A percentile compares a stretch with the other conserved stretches of the same genome.
Evolutionary conservation across 23 red algal genomes (phyloP).

Genomic region (Gracilaria vermiculophylla): DNA sequence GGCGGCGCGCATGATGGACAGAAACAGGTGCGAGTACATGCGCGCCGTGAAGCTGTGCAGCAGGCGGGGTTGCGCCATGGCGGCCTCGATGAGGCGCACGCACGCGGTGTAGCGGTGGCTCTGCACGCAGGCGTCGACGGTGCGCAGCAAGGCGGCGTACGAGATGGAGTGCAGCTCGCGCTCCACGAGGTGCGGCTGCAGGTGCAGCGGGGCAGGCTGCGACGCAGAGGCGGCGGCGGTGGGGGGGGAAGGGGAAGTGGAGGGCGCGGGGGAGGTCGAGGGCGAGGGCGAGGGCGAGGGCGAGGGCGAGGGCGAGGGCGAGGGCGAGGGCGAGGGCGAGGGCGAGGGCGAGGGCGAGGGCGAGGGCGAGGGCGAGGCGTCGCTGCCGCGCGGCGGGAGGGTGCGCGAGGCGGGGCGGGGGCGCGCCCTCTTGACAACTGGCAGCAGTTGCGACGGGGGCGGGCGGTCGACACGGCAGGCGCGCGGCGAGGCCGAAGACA

Average conservation of each 20-base stretch:
- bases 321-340: background rate
- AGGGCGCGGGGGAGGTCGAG: background rate
- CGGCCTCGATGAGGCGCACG: conserved; percentile 16
- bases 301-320: background rate
- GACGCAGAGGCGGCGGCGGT: background rate
- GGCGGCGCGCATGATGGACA: conserved; percentile 26
- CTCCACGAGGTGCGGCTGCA: background rate
- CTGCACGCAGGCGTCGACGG: background rate
- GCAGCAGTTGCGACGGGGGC: too few species aligned
- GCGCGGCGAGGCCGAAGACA: too few species aligned
- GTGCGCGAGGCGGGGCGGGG: too few species aligned
- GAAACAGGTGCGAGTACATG: conserved; percentile 39
- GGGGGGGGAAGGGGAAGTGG: background rate
- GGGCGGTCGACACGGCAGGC: too few species aligned
- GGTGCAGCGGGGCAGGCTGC: background rate
- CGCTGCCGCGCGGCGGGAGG: too few species aligned
- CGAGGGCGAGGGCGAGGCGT: background rate
- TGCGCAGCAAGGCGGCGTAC: background rate
- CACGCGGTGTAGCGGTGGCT: background rate
- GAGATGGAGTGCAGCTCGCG: background rate
- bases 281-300: background rate
- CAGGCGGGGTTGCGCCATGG: background rate
- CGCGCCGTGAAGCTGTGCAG: background rate
- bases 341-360: background rate
- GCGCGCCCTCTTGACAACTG: background rate